Evolutionary conservation across 1,139 yeast species (phyloP), one percentile per base, ranked within the genome.

Genomic region (Ogataea hybrid): DNA sequence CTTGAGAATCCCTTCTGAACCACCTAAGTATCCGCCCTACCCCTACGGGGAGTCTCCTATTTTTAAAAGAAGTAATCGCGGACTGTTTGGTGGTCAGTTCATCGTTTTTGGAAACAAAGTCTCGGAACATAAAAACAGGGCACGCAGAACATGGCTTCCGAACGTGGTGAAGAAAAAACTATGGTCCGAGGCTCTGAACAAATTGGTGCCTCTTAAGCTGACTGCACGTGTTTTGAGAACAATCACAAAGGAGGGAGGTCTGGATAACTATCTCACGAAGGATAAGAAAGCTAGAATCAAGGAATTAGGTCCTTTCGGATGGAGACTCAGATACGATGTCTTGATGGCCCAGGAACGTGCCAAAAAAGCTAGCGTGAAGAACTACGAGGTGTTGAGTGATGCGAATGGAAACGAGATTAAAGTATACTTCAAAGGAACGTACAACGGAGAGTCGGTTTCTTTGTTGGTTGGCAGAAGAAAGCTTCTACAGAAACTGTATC

Each of bases 221-320:
- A 81, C 90, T n/a, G 77, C 97, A 12, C 77, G 82, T 48, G 97
- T 89, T 4, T 71, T 92, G 58, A 79, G 83, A 57, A 89, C 97
- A 1, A 83, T 92, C 49, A 82, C 86, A 44, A 86, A 81, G 56
- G 97, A 90, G 64, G 97, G 97, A 49, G 98, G 98, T 11, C 71
- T 92, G 49, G 98, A 92, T 61, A 80, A 81, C 53, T 92, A 92
- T 61, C 66, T 92, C 49, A 75, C 81, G 43, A 92, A 92, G 67
- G 95, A 88, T 48, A 87, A 84, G 54, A 73, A 95, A 9, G 95
- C 95, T 3, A 76, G 98, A 66, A 72, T 87, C 51, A 92, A 92
- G 69, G 95, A 94, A 59, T 70, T 92, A 58, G 98, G 98, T 1
- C 84, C 90, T 44, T 73, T 77, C 45, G 98, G 97, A 23, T 92